These are phyloP conservation scores for Coelastrella sp. DNA, from an alignment of 139 green algal species.

Conservation along the genomic window DNA sequence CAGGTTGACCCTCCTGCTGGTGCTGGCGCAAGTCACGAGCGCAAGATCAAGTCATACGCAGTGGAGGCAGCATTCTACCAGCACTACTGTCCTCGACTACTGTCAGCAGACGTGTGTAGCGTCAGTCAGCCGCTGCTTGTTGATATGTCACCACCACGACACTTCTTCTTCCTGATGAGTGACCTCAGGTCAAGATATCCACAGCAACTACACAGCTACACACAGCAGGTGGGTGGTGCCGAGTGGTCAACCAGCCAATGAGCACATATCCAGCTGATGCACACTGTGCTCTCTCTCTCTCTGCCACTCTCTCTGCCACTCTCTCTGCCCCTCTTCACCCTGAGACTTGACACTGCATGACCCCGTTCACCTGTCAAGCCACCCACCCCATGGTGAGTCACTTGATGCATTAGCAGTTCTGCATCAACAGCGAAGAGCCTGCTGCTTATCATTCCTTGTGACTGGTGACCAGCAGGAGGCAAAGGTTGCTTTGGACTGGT, in stretches of 20 bases:
- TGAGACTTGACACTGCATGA: too few relatives aligned
- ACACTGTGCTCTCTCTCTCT: too few relatives aligned
- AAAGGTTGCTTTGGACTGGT: conserved; percentile 53
- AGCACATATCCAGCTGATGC: too few relatives aligned
- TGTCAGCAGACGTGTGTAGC: conserved; percentile 3
- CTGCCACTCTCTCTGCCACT: too few relatives aligned
- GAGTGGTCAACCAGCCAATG: neutral
- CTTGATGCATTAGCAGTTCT: too few relatives aligned
- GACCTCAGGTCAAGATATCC: conserved; percentile 34
- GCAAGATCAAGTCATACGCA: conserved; percentile 44
- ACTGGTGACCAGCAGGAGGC: conserved; percentile 28
- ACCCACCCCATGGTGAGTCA: too few relatives aligned
- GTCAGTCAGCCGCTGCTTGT: conserved; percentile 20
- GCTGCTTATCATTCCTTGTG: too few relatives aligned
- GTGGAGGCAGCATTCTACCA: conserved; percentile 55
- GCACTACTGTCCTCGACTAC: neutral
- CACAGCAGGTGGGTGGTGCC: neutral
- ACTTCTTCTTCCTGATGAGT: conserved; percentile 47
- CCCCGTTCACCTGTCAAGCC: too few relatives aligned
- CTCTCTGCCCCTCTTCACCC: too few relatives aligned
- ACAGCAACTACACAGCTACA: neutral
- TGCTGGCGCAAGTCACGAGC: conserved; percentile 1
- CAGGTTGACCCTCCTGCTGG: conserved; percentile 39
- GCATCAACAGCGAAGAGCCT: too few relatives aligned
- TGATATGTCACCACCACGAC: conserved; percentile 5